A percentile compares a stretch with the other conserved stretches of the same genome.
These are phyloP conservation scores for Aspergillus conjunctus DNA, from an alignment of 495 filamentous ascomycete genomes.

Conservation along the genomic window DNA sequence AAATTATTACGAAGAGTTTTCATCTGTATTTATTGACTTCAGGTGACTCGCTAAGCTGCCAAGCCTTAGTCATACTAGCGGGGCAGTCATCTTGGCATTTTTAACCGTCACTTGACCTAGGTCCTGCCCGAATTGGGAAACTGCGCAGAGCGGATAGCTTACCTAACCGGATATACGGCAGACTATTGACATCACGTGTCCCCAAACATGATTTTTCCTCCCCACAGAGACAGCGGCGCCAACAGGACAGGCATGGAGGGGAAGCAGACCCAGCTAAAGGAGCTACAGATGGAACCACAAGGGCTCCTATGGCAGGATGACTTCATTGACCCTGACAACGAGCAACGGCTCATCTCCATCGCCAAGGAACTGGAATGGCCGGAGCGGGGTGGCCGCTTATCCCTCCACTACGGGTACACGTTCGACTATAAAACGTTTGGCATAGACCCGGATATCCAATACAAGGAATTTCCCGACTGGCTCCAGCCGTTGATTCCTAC, in stretches of 20 bases:
- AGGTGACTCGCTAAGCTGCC: not conserved
- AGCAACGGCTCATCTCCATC: constrained; percentile 37
- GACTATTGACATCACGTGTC: no score
- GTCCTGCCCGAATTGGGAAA: no score
- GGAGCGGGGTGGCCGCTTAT: constrained; percentile 39
- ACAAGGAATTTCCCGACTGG: constrained; percentile 45
- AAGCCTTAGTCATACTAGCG: not conserved
- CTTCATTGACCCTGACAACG: constrained; percentile 38
- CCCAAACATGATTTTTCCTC: no score
- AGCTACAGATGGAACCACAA: constrained; percentile 33
- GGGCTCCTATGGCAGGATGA: constrained; percentile 40
- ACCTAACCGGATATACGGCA: no score
- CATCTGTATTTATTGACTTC: not conserved
- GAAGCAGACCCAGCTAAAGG: constrained; percentile 10
- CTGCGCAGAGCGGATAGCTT: no score
- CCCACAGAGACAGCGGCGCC: no score
- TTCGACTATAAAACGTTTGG: constrained; percentile 50
- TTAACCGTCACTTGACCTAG: not conserved
- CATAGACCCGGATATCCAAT: constrained; percentile 41
- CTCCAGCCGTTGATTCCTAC: constrained; percentile 40
- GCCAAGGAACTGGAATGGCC: constrained; percentile 41
- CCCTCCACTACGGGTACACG: constrained; percentile 46
- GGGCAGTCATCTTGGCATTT: not conserved
- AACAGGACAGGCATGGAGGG: not conserved
- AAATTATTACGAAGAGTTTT: no score